Evolutionary conservation across 2,329 filamentous ascomycete species (phyloP).

Genomic region (Phaeosphaeriaceae sp.): DNA sequence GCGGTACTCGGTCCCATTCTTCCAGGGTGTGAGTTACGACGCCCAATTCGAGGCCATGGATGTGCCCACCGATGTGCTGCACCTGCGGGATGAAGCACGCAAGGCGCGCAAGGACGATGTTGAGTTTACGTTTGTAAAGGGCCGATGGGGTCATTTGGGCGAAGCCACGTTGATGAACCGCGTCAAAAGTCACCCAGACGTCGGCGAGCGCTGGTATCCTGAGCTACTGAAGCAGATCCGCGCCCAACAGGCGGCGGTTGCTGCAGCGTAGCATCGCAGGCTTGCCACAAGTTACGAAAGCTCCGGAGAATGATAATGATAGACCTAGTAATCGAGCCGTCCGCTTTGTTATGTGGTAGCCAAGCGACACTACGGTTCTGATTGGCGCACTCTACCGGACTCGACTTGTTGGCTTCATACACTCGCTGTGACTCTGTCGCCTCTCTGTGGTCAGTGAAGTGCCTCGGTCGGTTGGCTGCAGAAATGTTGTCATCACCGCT

Average conservation of each 20-base stretch:
- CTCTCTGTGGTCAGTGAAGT: neutral
- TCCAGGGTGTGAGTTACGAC: conserved; percentile 83
- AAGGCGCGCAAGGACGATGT: conserved; percentile 70
- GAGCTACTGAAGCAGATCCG: conserved; percentile 53
- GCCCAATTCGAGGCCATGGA: conserved; percentile 80
- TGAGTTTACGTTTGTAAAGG: conserved; percentile 82
- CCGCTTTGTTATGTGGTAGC: too few species aligned
- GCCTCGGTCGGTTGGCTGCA: too few species aligned
- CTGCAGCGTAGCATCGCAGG: conserved; percentile 4
- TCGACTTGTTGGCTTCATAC: too few species aligned
- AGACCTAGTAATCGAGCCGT: too few species aligned
- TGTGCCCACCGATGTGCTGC: conserved; percentile 68
- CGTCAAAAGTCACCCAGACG: conserved; percentile 86
- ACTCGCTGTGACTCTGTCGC: too few species aligned
- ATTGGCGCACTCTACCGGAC: too few species aligned
- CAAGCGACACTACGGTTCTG: too few species aligned
- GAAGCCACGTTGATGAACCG: conserved; percentile 86
- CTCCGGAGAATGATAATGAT: too few species aligned
- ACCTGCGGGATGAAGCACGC: conserved; percentile 67
- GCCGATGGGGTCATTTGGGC: conserved; percentile 71
- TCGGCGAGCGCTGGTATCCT: conserved; percentile 75
- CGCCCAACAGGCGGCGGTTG: conserved; percentile 45
- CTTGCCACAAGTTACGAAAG: neutral
- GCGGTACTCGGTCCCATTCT: conserved; percentile 83
- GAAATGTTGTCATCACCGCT: neutral